phyloP scores from a whole-genome alignment of 2,329 filamentous ascomycete genomes.

The Fusarium miscanthi region DNA sequence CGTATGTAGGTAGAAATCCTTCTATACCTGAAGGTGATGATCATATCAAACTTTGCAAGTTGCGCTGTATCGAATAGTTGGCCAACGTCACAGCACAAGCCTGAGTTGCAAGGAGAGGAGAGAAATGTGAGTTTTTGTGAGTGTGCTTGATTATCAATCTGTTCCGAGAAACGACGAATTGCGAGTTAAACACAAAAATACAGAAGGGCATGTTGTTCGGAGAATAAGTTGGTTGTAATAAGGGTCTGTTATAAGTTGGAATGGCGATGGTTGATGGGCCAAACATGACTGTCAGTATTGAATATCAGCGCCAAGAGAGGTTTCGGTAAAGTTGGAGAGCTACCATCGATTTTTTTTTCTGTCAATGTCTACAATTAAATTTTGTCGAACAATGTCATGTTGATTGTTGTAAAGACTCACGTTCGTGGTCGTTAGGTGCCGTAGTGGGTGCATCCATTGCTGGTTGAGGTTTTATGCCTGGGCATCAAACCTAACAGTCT shows the following conservation, averaged over 20 bases:
- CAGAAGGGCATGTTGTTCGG: not conserved
- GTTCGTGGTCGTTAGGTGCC: not conserved
- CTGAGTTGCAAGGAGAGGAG: not conserved
- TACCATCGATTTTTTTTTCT: not conserved
- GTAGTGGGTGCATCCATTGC: not conserved
- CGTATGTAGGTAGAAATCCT: not conserved
- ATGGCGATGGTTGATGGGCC: not conserved
- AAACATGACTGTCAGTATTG: not conserved
- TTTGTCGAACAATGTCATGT: too few relatives aligned
- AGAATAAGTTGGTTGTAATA: not conserved
- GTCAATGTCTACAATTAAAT: accelerated
- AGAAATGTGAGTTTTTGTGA: not conserved
- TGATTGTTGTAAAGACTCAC: not conserved
- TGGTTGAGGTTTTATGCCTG: not conserved
- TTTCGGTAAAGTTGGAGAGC: accelerated
- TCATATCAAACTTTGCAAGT: not conserved
- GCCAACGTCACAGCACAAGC: conserved; percentile 10
- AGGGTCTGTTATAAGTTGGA: not conserved
- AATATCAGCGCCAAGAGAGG: accelerated
- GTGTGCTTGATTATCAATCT: not conserved
- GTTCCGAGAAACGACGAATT: not conserved
- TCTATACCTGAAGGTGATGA: not conserved
- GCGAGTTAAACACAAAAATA: not conserved
- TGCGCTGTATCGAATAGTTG: not conserved
- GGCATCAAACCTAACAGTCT: not conserved